Percentiles rank a stretch among this genome's conserved stretches.
Conservation (phyloP, 805 yeast genomes). For the Yarrowia sp. region DNA sequence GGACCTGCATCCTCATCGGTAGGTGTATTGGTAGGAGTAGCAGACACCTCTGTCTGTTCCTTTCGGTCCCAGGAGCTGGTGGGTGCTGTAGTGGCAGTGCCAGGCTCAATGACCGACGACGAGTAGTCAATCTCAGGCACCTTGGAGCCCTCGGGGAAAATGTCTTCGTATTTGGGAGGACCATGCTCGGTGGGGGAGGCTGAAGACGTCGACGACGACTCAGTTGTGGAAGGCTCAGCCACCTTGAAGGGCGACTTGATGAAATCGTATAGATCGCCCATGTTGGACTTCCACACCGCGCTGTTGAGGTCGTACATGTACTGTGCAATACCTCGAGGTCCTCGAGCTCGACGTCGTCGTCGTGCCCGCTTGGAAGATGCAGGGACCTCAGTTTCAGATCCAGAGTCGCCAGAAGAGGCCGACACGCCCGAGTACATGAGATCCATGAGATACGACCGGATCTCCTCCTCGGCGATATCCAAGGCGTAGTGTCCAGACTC, state of each 20-base stretch:
- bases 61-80: conserved; percentile 12
- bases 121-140: conserved; percentile 28
- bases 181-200: conserved; percentile 2
- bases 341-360: conserved; percentile 13
- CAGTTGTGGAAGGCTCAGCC: background rate
- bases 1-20: background rate
- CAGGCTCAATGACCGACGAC: conserved; percentile 29
- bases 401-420: conserved; percentile 28
- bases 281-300: conserved; percentile 10
- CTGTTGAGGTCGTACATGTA: conserved; percentile 28
- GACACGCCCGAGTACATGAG: conserved; percentile 39
- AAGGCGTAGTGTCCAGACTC: conserved; percentile 43
- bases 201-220: background rate
- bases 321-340: conserved; percentile 20
- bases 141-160: conserved; percentile 31
- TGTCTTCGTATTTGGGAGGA: conserved; percentile 35
- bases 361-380: conserved; percentile 26
- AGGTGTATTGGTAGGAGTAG: conserved; percentile 3
- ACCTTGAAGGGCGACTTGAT: conserved; percentile 18
- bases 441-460: conserved; percentile 41
- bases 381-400: conserved; percentile 29
- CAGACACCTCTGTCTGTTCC: background rate
- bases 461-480: conserved; percentile 32
- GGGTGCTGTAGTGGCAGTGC: background rate
- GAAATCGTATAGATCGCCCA: conserved; percentile 23